Evolutionary conservation across 129 eudicot species (phyloP), one percentile per base, ranked within the genome.

Genomic region (Pulicaria dysenterica): DNA sequence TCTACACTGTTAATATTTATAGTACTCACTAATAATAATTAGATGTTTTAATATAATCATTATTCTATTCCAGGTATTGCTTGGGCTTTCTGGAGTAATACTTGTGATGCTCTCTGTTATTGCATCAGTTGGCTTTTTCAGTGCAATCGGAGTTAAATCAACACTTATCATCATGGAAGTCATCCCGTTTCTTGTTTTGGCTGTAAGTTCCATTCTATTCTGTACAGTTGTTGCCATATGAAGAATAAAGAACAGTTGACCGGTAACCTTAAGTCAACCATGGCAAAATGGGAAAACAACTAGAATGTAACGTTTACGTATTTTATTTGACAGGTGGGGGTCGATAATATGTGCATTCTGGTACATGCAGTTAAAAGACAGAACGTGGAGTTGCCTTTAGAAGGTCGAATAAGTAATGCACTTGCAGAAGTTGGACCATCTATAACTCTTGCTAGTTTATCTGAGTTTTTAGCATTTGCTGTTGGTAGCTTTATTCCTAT

Each of bases 141-240:
- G 97, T 83, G 96, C 97, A 55, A 44, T 95, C 62, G 97, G 99
- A 70, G 89, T 95, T 68, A 95, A 95, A 82, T 95, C 99, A 61
- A 95, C 99, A 50, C 94, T 95, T 13, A 95, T 95, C 81, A 95
- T 95, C 75, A 91, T 95, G 99, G 99, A 95, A 95, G 99, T 95
- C 85, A 91, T 95, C 81, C 99, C 99, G 66, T 95, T 95, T 67
- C 99, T 95, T 85, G 99, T 95, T 79, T 77, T 91, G 80, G 99
- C 99, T 49, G 99, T 95, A 88, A 85, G 99, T 73, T 75, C 58
- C 34, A 64, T 51, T 61, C 40, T 78, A 46, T 72, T 41, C 63
- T 58, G 6, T 41, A 12, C 16, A 16, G 41, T 58, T 36, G 38
- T 58, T 46, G 9, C 12, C 16, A 12, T 42, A 57, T 56, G 45